Conservation (phyloP, 1,139 yeast species). For the Sugiyamaella pinicola region DNA sequence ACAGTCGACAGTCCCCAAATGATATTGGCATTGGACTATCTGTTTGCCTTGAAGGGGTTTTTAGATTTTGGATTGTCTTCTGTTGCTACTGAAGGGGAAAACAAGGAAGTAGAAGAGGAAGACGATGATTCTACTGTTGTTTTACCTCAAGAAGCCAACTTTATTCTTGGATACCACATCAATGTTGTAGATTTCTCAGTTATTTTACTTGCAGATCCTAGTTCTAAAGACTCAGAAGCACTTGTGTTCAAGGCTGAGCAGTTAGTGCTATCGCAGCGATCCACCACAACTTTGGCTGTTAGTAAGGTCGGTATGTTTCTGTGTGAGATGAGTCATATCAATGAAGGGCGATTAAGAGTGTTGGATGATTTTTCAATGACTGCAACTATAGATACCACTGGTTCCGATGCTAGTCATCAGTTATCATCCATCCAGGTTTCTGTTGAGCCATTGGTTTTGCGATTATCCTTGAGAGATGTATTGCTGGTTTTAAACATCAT, state of each 20-base stretch:
- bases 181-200: conserved; percentile 80
- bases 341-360: conserved; percentile 64
- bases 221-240: conserved; percentile 72
- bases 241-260: conserved; percentile 88
- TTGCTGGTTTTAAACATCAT: conserved; percentile 74
- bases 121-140: conserved; percentile 22
- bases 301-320: conserved; percentile 86
- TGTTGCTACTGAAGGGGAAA: conserved; percentile 21
- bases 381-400: conserved; percentile 70
- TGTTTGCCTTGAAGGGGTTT: conserved; percentile 74
- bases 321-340: conserved; percentile 69
- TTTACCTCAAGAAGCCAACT: background rate
- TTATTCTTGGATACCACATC: conserved; percentile 50
- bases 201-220: conserved; percentile 78
- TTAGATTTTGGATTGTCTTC: conserved; percentile 49
- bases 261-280: conserved; percentile 68
- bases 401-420: conserved; percentile 58
- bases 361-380: conserved; percentile 88
- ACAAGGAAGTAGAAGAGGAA: conserved; percentile 21
- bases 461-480: conserved; percentile 86
- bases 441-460: conserved; percentile 75
- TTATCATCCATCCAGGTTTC: conserved; percentile 69
- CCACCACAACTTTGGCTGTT: conserved; percentile 62
- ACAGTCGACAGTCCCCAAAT: conserved; percentile 80
- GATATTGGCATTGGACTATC: conserved; percentile 81